Evolutionary conservation across 495 filamentous ascomycete genomes (phyloP), one percentile per base, ranked within the genome.

Genomic region (Hamigera avellanea): DNA sequence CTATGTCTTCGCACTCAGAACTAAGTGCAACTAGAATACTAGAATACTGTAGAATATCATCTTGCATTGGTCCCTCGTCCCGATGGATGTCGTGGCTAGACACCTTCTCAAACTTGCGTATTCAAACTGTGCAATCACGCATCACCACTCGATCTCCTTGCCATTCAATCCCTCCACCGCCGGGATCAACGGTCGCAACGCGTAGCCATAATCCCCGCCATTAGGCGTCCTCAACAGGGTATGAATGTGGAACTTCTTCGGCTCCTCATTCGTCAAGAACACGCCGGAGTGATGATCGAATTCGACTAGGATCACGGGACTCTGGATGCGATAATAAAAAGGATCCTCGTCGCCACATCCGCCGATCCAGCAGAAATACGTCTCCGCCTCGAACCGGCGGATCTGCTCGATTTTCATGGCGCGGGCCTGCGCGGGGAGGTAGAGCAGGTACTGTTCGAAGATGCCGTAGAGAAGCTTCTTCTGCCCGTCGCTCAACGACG

Each of bases 221-320:
- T 87, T 86, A 23, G 81, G 81, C 29, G 75, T 74, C 37, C 81
- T 51, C 46, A 81, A 49, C 41, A 82, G 52, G 0, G 81, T 85
- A 52, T 87, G 82, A 25, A 81, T 78, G 51, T 86, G 81, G 44
- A 81, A 87, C 59, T 80, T 82, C 41, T 75, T 75, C 10, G 82
- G 81, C 52, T 76, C 67, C 43, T 67, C 64, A 45, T 86, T 87
- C 1, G 69, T 75, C 54, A 87, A 57, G 44, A 84, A 87, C 8
- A 86, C 81, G 3, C 81, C 82, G 8, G 76, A 83, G 49, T 88
- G 83, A 48, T 83, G 79, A 49, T 88, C 83, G 53, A 88, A 81
- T 66, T 86, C 83, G 32, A 77, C 59, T 23, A 85, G 55, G 10
- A 83, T 59, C 1, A 86, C 78, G 0, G 81, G 80, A 44, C 72